These are phyloP conservation scores for Stachybotrys chlorohalonatus DNA, from an alignment of 2,329 filamentous ascomycete species.

Conservation along the genomic window DNA sequence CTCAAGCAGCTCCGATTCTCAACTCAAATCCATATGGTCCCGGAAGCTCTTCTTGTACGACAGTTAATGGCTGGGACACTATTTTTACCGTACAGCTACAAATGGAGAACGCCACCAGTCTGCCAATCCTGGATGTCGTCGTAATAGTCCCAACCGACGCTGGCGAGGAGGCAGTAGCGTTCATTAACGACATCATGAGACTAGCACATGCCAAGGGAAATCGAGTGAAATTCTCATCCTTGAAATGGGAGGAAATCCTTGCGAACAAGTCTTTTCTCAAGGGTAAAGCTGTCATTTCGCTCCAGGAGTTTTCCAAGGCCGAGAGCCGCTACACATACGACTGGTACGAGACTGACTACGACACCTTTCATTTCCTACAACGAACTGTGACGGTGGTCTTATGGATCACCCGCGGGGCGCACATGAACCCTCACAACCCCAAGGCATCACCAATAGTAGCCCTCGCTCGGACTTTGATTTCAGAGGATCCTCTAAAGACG, in stretches of 20 bases:
- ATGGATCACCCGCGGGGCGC: constrained; percentile 37
- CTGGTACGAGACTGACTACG: constrained; percentile 30
- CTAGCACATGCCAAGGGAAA: neutral
- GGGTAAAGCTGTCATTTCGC: constrained; percentile 30
- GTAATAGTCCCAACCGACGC: neutral
- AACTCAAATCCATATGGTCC: too few relatives aligned
- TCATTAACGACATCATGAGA: constrained; percentile 1
- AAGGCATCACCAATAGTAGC: constrained; percentile 31
- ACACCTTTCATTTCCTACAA: constrained; percentile 29
- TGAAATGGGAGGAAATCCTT: neutral
- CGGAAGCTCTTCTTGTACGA: too few relatives aligned
- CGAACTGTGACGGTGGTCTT: constrained; percentile 27
- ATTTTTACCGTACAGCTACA: too few relatives aligned
- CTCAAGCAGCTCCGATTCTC: too few relatives aligned
- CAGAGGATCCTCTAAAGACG: constrained; percentile 34
- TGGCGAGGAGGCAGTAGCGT: neutral
- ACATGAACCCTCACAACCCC: constrained; percentile 24
- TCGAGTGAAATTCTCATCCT: neutral
- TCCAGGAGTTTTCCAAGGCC: constrained; percentile 31
- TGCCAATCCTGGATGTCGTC: too few relatives aligned
- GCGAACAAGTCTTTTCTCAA: constrained; percentile 8
- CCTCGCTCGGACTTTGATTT: constrained; percentile 37
- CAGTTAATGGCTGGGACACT: too few relatives aligned
- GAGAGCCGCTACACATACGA: constrained; percentile 21
- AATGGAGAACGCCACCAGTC: too few relatives aligned